Base-by-base conservation (phyloP, 805 yeast genomes). In the Ogataea nonfermentans region DNA sequence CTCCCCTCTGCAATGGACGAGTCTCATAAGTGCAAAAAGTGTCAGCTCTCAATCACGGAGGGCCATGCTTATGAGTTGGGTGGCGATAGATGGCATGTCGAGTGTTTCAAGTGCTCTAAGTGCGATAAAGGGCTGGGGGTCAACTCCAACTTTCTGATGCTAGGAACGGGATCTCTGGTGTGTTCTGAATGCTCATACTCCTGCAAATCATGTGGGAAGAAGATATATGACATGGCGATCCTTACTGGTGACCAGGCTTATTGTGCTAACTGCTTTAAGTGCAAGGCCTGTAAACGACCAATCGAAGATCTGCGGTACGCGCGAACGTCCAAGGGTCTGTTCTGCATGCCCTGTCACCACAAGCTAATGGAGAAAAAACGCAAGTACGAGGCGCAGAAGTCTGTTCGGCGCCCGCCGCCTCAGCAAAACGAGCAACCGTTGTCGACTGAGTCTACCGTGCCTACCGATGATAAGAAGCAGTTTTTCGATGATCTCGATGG, bases 21-120 rank as follows among this genome's bases (percentile, higher is more conserved):
- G 13, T 37, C 56, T 19, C 54, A 56, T 31, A 37, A 37, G 14
- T 63, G 68, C 44, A 60, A 60, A 37, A 56, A 53, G 37, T 76
- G 81, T 48, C 55, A 66, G 27, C 57, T 72, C 43, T 67, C 82
- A 19, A 85, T 91, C 34, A 75, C 76, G 13, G 95, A 87, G 54
- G 96, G 96, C 23, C 95, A 90, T 49, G 98, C 98, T 3, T 93
- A 88, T 59, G 98, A 91, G 59, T 69, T 91, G 35, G 96, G 96
- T 16, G 95, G 84, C 19, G 91, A 88, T 57, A 78, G 96, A 48
- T 93, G 99, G 99, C 99, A 93, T 61, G 84, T 88, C 41, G 76
- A 84, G 47, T 93, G 99, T 64, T 93, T 93, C 65, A 73, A 79
- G 32, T 93, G 99, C 63, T 84, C 95, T 39, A 83, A 83, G 51